phyloP scores from a whole-genome alignment of 768 basidiomycete species.

The Lactarius psammicola region DNA sequence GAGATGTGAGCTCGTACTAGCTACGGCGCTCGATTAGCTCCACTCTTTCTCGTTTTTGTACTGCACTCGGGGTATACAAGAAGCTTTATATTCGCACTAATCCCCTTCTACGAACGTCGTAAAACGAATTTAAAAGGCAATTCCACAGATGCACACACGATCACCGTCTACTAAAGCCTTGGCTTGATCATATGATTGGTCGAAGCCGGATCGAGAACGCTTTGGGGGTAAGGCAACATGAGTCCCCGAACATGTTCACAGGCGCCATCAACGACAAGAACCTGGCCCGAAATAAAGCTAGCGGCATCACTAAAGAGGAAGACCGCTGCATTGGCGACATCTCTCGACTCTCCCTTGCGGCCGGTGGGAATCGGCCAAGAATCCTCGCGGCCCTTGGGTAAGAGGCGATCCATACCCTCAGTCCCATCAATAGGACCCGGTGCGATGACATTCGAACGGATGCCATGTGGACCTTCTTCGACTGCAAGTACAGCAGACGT shows the following conservation, averaged over 20 bases:
- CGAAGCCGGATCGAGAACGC: slow-evolving; percentile 31
- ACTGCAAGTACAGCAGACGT: slow-evolving; percentile 82
- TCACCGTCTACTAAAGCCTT: slow-evolving; percentile 21
- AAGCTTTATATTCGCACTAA: not conserved
- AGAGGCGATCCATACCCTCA: slow-evolving; percentile 67
- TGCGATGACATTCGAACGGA: slow-evolving; percentile 84
- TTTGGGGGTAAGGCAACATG: slow-evolving; percentile 30
- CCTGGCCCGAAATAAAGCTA: slow-evolving; percentile 40
- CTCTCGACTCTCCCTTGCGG: slow-evolving; percentile 31
- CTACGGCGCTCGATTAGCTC: not conserved
- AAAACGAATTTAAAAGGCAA: not conserved
- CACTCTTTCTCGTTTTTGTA: not conserved
- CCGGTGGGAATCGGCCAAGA: slow-evolving; percentile 15
- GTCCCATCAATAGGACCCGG: slow-evolving; percentile 83
- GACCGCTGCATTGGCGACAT: slow-evolving; percentile 41
- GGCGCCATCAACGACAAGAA: slow-evolving; percentile 37
- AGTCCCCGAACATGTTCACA: slow-evolving; percentile 28
- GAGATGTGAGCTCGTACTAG: not conserved
- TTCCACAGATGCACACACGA: not conserved
- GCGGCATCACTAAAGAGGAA: slow-evolving; percentile 45
- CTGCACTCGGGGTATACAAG: not conserved
- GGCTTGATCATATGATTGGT: slow-evolving; percentile 28
- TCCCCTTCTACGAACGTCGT: not conserved
- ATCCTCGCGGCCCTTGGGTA: slow-evolving; percentile 22
- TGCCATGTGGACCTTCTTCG: slow-evolving; percentile 93